Evolutionary conservation across 1,139 yeast genomes (phyloP).

Genomic region (Saccharomyces uvarum): DNA sequence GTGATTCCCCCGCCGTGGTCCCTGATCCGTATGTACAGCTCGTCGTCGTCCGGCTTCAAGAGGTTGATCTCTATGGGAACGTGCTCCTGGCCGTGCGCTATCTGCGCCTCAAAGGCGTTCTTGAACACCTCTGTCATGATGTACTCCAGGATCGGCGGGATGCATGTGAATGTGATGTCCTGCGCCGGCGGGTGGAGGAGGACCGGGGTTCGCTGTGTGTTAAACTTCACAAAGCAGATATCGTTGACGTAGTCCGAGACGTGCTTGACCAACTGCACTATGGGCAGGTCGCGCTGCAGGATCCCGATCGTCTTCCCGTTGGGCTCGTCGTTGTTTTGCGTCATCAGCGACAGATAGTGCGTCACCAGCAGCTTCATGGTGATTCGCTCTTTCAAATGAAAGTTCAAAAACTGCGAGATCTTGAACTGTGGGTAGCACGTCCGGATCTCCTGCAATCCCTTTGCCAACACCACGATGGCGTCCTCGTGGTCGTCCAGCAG

Average conservation of each 20-base stretch:
- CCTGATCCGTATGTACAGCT: constrained; percentile 60
- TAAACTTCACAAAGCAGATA: constrained; percentile 73
- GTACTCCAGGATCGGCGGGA: constrained; percentile 81
- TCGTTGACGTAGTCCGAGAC: constrained; percentile 75
- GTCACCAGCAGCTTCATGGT: constrained; percentile 79
- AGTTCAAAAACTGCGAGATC: constrained; percentile 58
- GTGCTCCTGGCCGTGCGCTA: constrained; percentile 48
- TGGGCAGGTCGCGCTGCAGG: constrained; percentile 54
- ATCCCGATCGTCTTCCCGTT: constrained; percentile 48
- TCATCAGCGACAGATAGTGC: constrained; percentile 62
- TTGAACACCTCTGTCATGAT: constrained; percentile 80
- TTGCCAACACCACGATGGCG: constrained; percentile 69
- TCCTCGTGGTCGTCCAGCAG: constrained; percentile 75
- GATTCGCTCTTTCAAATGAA: constrained; percentile 77
- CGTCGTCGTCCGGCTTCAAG: constrained; percentile 37
- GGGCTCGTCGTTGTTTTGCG: constrained; percentile 11
- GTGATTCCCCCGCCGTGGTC: constrained; percentile 89
- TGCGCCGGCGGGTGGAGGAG: constrained; percentile 44
- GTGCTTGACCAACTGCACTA: constrained; percentile 51
- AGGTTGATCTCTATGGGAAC: constrained; percentile 66
- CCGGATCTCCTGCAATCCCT: constrained; percentile 73
- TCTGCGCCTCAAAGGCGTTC: constrained; percentile 78
- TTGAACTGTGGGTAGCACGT: constrained; percentile 43
- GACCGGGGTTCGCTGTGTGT: constrained; percentile 35
- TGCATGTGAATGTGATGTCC: constrained; percentile 58